phyloP scores from a whole-genome alignment of 2,329 filamentous ascomycete species.

The Ceratocystis destructans region DNA sequence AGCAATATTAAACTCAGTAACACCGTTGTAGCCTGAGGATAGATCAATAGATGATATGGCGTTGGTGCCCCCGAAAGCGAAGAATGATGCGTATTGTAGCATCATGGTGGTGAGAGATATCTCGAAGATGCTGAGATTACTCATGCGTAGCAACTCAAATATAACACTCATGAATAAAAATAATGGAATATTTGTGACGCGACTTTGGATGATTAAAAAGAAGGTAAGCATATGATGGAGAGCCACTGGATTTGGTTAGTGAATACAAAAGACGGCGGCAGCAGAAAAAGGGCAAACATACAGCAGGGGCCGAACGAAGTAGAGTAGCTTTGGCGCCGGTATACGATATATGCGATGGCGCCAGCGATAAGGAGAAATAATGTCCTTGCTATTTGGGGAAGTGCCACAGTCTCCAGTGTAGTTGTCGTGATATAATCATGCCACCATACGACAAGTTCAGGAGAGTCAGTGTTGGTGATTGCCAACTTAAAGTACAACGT shows the following conservation, averaged over 20 bases:
- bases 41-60: slow-evolving; percentile 92
- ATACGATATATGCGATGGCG: slow-evolving; percentile 29
- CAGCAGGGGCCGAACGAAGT: slow-evolving; percentile 9
- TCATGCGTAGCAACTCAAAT: slow-evolving; percentile 35
- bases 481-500: slow-evolving; percentile 78
- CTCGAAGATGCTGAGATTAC: slow-evolving; percentile 40
- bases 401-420: slow-evolving; percentile 31
- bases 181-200: slow-evolving; percentile 71
- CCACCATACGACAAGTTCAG: slow-evolving; percentile 49
- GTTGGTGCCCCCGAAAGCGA: slow-evolving; percentile 80
- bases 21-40: slow-evolving; percentile 87
- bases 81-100: slow-evolving; percentile 72
- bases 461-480: slow-evolving; percentile 77
- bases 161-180: slow-evolving; percentile 60
- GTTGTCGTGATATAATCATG: slow-evolving; percentile 30
- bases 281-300: slow-evolving; percentile 18
- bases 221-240: slow-evolving; percentile 61
- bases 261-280: slow-evolving; percentile 12
- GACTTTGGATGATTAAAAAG: slow-evolving; percentile 75
- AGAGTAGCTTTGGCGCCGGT: slow-evolving; percentile 27
- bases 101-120: slow-evolving; percentile 59
- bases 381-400: slow-evolving; percentile 36
- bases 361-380: slow-evolving; percentile 37
- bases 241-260: slow-evolving; percentile 25
- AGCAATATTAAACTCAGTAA: slow-evolving; percentile 65